Evolutionary conservation across 441 rosid genomes (phyloP), one percentile per base, ranked within the genome.

Genomic region (Bocquillonia castaneifolia): DNA sequence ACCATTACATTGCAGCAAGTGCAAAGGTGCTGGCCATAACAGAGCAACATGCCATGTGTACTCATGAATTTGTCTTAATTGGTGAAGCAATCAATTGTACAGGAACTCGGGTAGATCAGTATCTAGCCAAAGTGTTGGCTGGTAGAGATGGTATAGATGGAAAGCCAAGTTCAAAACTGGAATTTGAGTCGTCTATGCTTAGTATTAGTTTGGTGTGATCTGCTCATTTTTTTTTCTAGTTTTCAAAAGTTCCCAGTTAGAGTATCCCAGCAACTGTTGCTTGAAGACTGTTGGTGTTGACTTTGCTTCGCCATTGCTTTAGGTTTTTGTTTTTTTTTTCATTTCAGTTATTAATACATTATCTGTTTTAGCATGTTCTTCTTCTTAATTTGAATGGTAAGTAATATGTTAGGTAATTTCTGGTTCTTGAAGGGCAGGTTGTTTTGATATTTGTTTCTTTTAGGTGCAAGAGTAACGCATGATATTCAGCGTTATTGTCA

Each of bases 11-110:
- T 84, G 88, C 78, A 81, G 82, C 75, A 81, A 70, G 74, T 84
- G 88, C 77, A 77, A 82, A 37, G 88, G 88, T 61, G 72, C 69
- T 9, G 88, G 88, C 31, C 88, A 83, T 67, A 83, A 83, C 74
- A 77, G 79, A 73, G 73, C 73, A 62, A 79, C 85, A 53, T 83
- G 87, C 73, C 76, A 57, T 73, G 72, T 71, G 20, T 67, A 55
- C 59, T 66, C 82, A 12, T 79, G 72, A 67, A 66, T 26, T 70
- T 60, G 5, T n/a, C 31, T 26, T 42, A 15, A 47, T 64, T 64
- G 20, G 7, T 48, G 9, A 36, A 63, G 18, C 40, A 45, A 61
- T 29, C 56, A 36, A 37, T 65, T 70, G 57, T 54, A 70, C 45
- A 44, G 63, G 26, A 44, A 10, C 36, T 63, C 39, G 47, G 64